Percentiles rank a stretch among this genome's conserved stretches.
phyloP scores from a whole-genome alignment of 139 green algal species.

The Coccomyxa sp. region DNA sequence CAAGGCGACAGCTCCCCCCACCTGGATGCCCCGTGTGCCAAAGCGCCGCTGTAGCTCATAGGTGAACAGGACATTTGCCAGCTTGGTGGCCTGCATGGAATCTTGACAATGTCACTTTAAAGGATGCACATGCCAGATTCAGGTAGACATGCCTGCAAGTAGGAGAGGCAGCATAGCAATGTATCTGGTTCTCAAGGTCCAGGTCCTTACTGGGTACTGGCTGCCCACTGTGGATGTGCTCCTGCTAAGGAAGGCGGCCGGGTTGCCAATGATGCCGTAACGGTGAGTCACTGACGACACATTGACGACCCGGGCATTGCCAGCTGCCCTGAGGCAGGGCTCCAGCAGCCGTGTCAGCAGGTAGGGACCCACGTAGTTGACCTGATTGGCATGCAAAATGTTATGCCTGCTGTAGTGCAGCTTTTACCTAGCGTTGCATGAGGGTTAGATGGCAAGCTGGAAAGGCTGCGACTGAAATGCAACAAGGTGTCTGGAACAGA shows the following conservation, averaged over 20 bases:
- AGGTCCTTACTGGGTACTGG: background rate
- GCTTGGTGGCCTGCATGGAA: conserved; percentile 26
- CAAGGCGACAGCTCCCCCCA: background rate
- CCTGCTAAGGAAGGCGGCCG: background rate
- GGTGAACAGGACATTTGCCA: conserved; percentile 56
- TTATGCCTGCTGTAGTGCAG: background rate
- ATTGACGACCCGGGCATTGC: conserved; percentile 41
- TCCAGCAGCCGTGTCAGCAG: conserved; percentile 64
- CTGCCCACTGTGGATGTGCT: background rate
- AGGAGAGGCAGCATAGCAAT: too few species aligned
- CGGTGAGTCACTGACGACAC: conserved; percentile 45
- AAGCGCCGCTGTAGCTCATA: conserved; percentile 40
- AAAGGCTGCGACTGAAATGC: background rate
- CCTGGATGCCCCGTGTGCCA: conserved; percentile 32
- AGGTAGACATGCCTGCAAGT: background rate
- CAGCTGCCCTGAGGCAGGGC: conserved; percentile 24
- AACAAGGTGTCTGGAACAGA: background rate
- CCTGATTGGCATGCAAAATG: conserved; percentile 22
- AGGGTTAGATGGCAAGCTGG: background rate
- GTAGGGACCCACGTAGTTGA: conserved; percentile 72
- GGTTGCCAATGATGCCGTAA: conserved; percentile 15
- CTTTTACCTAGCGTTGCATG: background rate
- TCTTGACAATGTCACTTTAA: background rate
- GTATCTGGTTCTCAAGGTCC: background rate
- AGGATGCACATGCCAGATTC: background rate